phyloP scores from a whole-genome alignment of 805 yeast genomes.

The Saturnispora zaruensis region DNA sequence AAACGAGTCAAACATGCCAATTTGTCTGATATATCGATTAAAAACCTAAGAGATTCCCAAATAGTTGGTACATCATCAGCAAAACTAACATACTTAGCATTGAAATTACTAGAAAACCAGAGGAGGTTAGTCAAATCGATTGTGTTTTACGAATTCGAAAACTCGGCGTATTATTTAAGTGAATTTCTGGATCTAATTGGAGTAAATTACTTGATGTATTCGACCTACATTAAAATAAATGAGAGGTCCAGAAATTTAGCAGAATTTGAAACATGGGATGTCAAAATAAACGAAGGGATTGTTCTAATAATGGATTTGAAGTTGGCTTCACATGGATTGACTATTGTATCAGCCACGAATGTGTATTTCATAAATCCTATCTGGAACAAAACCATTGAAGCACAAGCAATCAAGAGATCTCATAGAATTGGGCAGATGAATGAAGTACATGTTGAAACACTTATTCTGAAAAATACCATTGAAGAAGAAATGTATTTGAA shows the following conservation, averaged over 20 bases:
- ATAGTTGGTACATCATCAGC: constrained; percentile 57
- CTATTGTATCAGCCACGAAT: constrained; percentile 58
- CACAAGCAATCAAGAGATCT: constrained; percentile 70
- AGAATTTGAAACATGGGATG: constrained; percentile 37
- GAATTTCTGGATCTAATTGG: constrained; percentile 59
- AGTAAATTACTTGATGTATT: constrained; percentile 51
- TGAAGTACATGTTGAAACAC: constrained; percentile 62
- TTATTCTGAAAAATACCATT: constrained; percentile 51
- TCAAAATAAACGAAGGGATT: constrained; percentile 36
- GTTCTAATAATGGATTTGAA: constrained; percentile 58
- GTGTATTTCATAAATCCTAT: constrained; percentile 67
- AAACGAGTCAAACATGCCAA: background rate
- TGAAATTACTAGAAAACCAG: constrained; percentile 47
- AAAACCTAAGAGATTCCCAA: constrained; percentile 27
- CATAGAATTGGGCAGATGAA: constrained; percentile 64
- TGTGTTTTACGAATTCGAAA: constrained; percentile 64
- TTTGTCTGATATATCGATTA: constrained; percentile 5
- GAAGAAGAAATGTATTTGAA: constrained; percentile 58
- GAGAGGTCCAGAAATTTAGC: constrained; percentile 46
- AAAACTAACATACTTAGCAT: constrained; percentile 51
- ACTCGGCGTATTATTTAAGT: constrained; percentile 57
- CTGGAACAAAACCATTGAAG: constrained; percentile 61
- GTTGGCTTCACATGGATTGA: constrained; percentile 61
- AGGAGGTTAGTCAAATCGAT: constrained; percentile 40
- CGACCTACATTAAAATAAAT: constrained; percentile 44